Evolutionary conservation across 441 rosid genomes (phyloP).

Genomic region (Gossypium laxum): DNA sequence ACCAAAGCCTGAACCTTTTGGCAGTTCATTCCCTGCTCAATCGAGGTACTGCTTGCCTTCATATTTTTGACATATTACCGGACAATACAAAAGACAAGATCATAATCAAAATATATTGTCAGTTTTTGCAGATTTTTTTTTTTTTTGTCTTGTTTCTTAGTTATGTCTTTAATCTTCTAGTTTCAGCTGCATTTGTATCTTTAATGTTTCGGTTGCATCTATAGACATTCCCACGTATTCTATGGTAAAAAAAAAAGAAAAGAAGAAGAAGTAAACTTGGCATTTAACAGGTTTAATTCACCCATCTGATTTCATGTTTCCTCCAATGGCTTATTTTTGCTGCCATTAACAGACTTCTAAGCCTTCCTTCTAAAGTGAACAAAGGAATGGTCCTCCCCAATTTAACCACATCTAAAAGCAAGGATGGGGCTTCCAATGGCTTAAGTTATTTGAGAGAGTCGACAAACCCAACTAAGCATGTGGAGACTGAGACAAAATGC

Average conservation of each 20-base stretch:
- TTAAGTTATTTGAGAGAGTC: slow-evolving; percentile 20
- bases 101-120: too few relatives aligned
- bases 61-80: not conserved
- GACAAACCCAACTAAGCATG: slow-evolving; percentile 14
- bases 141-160: not conserved
- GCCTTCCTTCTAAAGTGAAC: slow-evolving; percentile 49
- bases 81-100: slow-evolving; percentile 2
- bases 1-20: slow-evolving; percentile 40
- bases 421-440: slow-evolving; percentile 20
- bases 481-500: slow-evolving; percentile 20
- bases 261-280: not conserved
- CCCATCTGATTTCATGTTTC: not conserved
- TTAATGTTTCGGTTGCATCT: not conserved
- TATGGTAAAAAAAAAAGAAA: not conserved
- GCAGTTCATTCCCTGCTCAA: slow-evolving; percentile 38
- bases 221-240: not conserved
- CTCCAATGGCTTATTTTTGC: slow-evolving; percentile 5
- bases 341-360: slow-evolving; percentile 26
- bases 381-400: slow-evolving; percentile 55
- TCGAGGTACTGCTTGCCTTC: slow-evolving; percentile 48
- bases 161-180: not conserved
- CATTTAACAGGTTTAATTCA: too few relatives aligned
- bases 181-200: not conserved
- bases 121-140: not conserved
- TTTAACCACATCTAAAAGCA: slow-evolving; percentile 17